These are phyloP conservation scores for Ordospora pajunii DNA, from an alignment of 371 early-diverging fungal genomes.

Conservation along the genomic window DNA sequence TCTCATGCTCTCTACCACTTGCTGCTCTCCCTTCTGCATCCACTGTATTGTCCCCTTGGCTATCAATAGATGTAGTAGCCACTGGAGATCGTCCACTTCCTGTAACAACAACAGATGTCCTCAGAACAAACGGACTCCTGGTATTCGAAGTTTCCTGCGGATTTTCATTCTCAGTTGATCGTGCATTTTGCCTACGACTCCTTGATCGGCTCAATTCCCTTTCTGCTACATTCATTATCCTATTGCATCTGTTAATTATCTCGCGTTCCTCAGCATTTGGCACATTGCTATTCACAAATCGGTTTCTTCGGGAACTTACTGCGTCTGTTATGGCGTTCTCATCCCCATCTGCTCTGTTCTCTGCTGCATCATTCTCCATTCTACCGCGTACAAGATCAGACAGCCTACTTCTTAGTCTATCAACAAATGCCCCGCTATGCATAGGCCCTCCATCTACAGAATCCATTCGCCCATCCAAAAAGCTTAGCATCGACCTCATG, in stretches of 20 bases:
- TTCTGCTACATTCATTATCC: not conserved
- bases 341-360: not conserved
- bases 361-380: not conserved
- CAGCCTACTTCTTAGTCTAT: not conserved
- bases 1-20: not conserved
- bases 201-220: not conserved
- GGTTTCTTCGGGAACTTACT: not conserved
- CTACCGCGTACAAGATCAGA: not conserved
- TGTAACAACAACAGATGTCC: not conserved
- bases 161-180: not conserved
- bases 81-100: not conserved
- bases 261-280: not conserved
- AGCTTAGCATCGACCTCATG: not conserved
- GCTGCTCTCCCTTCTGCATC: too few species aligned
- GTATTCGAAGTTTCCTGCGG: too few species aligned
- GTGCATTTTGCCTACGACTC: not conserved
- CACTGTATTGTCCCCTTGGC: not conserved
- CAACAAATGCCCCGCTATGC: not conserved
- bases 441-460: not conserved
- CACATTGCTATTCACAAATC: not conserved
- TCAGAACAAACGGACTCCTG: not conserved
- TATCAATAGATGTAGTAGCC: not conserved
- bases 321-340: not conserved
- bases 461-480: not conserved
- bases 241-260: not conserved